Base-by-base conservation (phyloP, 2,329 filamentous ascomycete genomes). In the Parastagonospora avenae region DNA sequence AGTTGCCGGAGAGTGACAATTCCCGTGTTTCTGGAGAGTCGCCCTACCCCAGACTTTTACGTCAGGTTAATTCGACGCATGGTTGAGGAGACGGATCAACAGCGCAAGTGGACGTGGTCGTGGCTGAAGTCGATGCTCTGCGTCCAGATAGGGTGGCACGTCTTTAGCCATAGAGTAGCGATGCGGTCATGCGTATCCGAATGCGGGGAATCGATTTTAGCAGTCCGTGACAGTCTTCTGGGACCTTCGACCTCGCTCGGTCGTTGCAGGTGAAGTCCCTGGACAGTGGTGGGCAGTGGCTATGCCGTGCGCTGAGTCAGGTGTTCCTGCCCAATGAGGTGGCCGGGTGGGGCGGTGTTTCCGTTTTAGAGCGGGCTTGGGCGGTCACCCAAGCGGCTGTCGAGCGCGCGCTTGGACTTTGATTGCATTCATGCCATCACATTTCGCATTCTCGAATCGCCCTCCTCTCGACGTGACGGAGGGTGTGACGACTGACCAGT, bases 341-440 rank as follows among this genome's bases (percentile, higher is more conserved):
- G 19, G 19, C 19, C 19, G 5, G 41, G 43, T 47, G 44, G 51
- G 42, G 46, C 55, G 48, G 40, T 27, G 39, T 36, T 54, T 54
- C 40, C 30, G 55, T 60, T 63, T 63, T 54, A 61, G 52, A 45
- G 43, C 30, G 24, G 48, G 43, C 42, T 45, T 48, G 46, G 43
- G 53, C 37, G 37, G 47, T 50, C 51, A 53, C 36, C 40, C 52
- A 46, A 54, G 53, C 54, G 54, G 50, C 52, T 48, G 44, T 48
- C 16, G 61, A 60, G 62, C 59, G 62, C 62, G 62, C 62, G 62
- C 59, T 44, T 62, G 45, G 54, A 55, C 43, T 24, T 24, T 24
- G 19, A 55, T 55, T 59, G 32, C 54, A 33, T 32, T 55, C 48
- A 53, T 61, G 55, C 50, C 48, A 51, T 54, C 30, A 51, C 50